Base-by-base conservation (phyloP, 805 yeast genomes). In the Metschnikowia proteae region DNA sequence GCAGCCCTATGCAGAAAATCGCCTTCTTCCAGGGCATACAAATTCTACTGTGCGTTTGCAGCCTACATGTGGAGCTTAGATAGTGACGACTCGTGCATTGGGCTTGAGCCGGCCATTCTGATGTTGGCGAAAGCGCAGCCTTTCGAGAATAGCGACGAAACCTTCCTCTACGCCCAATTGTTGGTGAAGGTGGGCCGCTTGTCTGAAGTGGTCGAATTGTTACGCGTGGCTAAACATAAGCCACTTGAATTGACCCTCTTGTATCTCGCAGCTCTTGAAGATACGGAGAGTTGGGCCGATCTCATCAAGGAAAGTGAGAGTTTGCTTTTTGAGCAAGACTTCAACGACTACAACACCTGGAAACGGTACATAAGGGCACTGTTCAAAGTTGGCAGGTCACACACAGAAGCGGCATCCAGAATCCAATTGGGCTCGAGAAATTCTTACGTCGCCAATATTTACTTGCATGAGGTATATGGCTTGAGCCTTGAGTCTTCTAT, bases 321-420 rank as follows among this genome's bases (percentile, higher is more conserved):
- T 50, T 70, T 80, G 10, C 62, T 89, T 31, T 67, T 74, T 13
- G 69, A 66, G 3, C 66, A 75, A 25, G 63, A 72, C 7, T 76
- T 86, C 47, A 89, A 91, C 63, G 96, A 90, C 62, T 91, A 81
- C 73, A 78, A 80, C 48, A 80, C 89, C 34, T 88, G 95, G 88
- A 78, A 81, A 54, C 67, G 72, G 13, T 64, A 78, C 43, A 73
- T 80, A 22, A 66, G 71, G 39, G 68, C 90, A 2, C 73, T 75
- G 0, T 57, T 60, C 17, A 56, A 73, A 26, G 53, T 76, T 23
- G 65, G 58, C 9, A 57, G 64, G 46, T 43, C 66, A 2, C 65
- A 65, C 8, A 74, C 70, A 3, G 63, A 77, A 1, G 29, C 61
- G 6, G 30, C 38, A 3, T 40, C 38, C 5, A 55, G 62, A 26